Evolutionary conservation across 805 yeast genomes (phyloP), one percentile per base, ranked within the genome.

Genomic region (Cephaloascus fragrans): DNA sequence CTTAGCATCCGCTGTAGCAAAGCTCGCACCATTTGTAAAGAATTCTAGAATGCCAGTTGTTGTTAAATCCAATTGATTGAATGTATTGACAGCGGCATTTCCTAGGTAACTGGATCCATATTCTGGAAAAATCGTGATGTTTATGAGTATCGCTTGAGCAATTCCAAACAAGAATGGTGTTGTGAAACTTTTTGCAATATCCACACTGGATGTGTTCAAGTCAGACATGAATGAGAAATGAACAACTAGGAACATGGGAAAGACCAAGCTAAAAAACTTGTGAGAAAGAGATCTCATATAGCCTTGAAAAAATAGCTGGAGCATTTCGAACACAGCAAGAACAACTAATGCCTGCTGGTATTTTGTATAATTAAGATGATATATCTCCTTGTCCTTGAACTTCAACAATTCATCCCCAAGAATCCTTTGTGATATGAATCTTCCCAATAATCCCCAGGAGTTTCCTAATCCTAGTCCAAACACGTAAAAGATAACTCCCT

Each of bases 71-170:
- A 70, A 44, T 38, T 62, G 67, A 41, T 63, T 60, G 17, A 71
- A 37, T 0, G 69, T 53, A 29, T 59, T 59, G 0, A 66, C 51
- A 4, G 69, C 57, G 1, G 71, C 55, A 26, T 59, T 60, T 20
- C 77, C 77, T 10, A 73, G 47, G 44, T 63, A 69, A 0, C 71
- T 61, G 18, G 73, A 62, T 14, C 78, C 78, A 50, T 69, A 69
- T 43, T 73, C 78, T 1, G 78, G 78, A 44, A 69, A 72, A 10
- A 73, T 42, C 1, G 55, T 28, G 32, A 73, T 37, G 41, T 69
- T 71, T 50, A 69, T 61, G 19, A 63, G 54, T n/a, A 69, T 40
- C 0, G 72, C 57, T 41, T 69, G 50, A 0, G 66, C 72, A 29
- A 69, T 65, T 18, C 75, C 75, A 17, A 70, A 26, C 35, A 67